Percentiles rank a stretch among this genome's conserved stretches.
phyloP scores from a whole-genome alignment of 176 grass and related monocot species.

The Hordeum vulgare region MorexV3_pseudomolecules_assembly NC_058518.1:96560633-96561132 shows the following conservation, averaged over 20 bases:
- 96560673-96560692: constrained; percentile 1
- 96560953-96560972: not conserved
- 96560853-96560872: not conserved
- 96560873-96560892: constrained; percentile 10
- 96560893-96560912: constrained; percentile 14
- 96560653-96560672: not conserved
- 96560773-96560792: constrained; percentile 31
- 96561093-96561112: not conserved
- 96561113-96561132: not conserved
- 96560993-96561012: not conserved
- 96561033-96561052: not conserved
- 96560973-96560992: constrained; percentile 14
- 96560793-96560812: constrained; percentile 36
- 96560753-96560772: constrained; percentile 24
- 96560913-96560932: constrained; percentile 25
- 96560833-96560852: not conserved
- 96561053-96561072: not conserved
- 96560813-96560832: constrained; percentile 13
- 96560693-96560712: constrained; percentile 1
- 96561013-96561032: not conserved
- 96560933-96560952: not conserved
- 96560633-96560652: constrained; percentile 20
- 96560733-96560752: not conserved
- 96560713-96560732: not conserved
- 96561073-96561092: not conserved